These are phyloP conservation scores for Colletotrichum brevisporum DNA, from an alignment of 2,329 filamentous ascomycete species.

Conservation along the genomic window DNA sequence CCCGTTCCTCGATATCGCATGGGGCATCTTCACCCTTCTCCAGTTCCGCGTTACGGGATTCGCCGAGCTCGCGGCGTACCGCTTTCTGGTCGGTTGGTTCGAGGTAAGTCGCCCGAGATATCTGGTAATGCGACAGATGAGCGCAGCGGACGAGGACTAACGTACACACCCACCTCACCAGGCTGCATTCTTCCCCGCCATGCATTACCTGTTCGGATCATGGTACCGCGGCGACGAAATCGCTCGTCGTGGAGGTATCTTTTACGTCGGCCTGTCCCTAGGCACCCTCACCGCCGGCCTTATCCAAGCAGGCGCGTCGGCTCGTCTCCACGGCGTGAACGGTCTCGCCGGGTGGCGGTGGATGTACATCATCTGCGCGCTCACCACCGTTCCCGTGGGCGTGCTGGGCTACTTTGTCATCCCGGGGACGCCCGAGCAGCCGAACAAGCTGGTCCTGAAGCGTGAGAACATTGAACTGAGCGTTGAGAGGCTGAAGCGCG, in stretches of 20 bases:
- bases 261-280: slow-evolving; percentile 59
- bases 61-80: slow-evolving; percentile 42
- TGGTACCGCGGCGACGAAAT: slow-evolving; percentile 63
- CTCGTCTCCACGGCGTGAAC: slow-evolving; percentile 56
- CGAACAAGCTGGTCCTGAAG: slow-evolving; percentile 47
- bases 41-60: slow-evolving; percentile 43
- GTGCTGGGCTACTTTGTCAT: slow-evolving; percentile 56
- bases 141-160: slow-evolving; percentile 48
- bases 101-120: slow-evolving; percentile 23
- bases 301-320: slow-evolving; percentile 60
- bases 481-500: slow-evolving; percentile 50
- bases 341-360: slow-evolving; percentile 61
- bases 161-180: slow-evolving; percentile 39
- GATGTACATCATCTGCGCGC: slow-evolving; percentile 62
- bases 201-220: slow-evolving; percentile 58
- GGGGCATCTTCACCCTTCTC: slow-evolving; percentile 70
- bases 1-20: slow-evolving; percentile 58
- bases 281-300: slow-evolving; percentile 61
- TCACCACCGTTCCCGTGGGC: slow-evolving; percentile 58
- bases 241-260: slow-evolving; percentile 57
- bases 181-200: slow-evolving; percentile 50
- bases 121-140: neutral
- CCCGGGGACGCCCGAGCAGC: slow-evolving; percentile 49
- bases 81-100: slow-evolving; percentile 54
- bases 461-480: slow-evolving; percentile 45